Percentiles rank a stretch among this genome's conserved stretches.
Conservation (phyloP, 164 flowering plant genomes). For the Echeveria elegans region DNA sequence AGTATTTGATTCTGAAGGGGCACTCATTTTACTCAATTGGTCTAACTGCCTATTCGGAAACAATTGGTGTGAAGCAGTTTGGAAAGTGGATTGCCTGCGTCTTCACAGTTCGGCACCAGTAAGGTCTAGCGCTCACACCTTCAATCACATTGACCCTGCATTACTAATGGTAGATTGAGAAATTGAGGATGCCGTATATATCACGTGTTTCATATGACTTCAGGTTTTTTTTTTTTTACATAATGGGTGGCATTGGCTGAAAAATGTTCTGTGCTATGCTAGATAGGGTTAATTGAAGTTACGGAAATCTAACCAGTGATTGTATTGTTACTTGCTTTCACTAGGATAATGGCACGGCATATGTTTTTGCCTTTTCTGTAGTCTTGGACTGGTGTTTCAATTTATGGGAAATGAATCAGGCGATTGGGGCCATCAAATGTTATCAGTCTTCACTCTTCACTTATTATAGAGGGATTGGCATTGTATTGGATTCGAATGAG, state of each 20-base stretch:
- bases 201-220: constrained; percentile 54
- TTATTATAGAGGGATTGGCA: too few species aligned
- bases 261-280: constrained; percentile 83
- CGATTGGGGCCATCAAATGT: too few species aligned
- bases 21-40: neutral
- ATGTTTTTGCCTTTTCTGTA: constrained; percentile 59
- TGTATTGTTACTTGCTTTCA: constrained; percentile 40
- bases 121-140: constrained; percentile 37
- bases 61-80: neutral
- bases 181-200: constrained; percentile 46
- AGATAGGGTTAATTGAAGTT: constrained; percentile 56
- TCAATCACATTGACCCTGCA: constrained; percentile 32
- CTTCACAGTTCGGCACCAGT: constrained; percentile 10
- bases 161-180: constrained; percentile 19
- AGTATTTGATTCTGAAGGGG: neutral
- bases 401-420: constrained; percentile 89
- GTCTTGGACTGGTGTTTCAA: constrained; percentile 89
- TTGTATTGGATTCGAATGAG: too few species aligned
- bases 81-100: constrained; percentile 15
- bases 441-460: too few species aligned
- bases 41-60: neutral
- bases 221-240: constrained; percentile 67
- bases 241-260: constrained; percentile 89
- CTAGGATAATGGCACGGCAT: constrained; percentile 98
- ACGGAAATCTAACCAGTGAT: constrained; percentile 21